Evolutionary conservation across 805 yeast genomes (phyloP), one percentile per base, ranked within the genome.

Genomic region (Peterozyma xylosa): DNA sequence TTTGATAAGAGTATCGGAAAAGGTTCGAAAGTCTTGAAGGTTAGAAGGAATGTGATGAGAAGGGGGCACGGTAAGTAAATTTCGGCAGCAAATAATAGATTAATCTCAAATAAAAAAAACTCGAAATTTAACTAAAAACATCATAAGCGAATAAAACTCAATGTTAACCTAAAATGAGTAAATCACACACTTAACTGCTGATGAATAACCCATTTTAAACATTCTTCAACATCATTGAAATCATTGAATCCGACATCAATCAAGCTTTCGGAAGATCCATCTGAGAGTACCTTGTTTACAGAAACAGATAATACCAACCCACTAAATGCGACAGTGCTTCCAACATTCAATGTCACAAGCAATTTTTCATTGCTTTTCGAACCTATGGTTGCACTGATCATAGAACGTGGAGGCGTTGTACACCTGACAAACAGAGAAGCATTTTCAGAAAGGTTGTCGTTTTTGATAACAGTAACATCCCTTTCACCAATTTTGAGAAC

Each of bases 221-320:
- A 76, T 51, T 78, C 80, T 41, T 72, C 76, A 5, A 77, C 60
- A 36, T 75, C 82, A 37, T 66, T 56, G 33, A 74, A 59, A 42
- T 78, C 82, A 44, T 67, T 74, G 50, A 78, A 76, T 13, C 54
- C 60, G 6, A 73, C 67, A 48, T 68, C 72, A 38, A 78, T 56
- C 5, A 77, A 65, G 37, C 63, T 67, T 32, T 55, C 52, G 1
- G 68, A 69, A 14, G 59, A 59, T 9, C 48, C 48, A 11, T 30
- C 39, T 11, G 36, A 39, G 9, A 41, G 21, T 15, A 58, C 60
- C 34, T 64, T 21, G 7, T 21, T 21, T 7, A 21, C 27, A 21
- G 7, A 21, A 7, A 21, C 27, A 21, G 27, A 21, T 7, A 21
- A 21, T 7, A 21, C 27, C 27, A 21, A 21, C 7, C 27, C 27